Percentiles rank a stretch among this genome's conserved stretches.
These are phyloP conservation scores for Thielaviopsis cerberus DNA, from an alignment of 2,329 filamentous ascomycete species.

Conservation along the genomic window DNA sequence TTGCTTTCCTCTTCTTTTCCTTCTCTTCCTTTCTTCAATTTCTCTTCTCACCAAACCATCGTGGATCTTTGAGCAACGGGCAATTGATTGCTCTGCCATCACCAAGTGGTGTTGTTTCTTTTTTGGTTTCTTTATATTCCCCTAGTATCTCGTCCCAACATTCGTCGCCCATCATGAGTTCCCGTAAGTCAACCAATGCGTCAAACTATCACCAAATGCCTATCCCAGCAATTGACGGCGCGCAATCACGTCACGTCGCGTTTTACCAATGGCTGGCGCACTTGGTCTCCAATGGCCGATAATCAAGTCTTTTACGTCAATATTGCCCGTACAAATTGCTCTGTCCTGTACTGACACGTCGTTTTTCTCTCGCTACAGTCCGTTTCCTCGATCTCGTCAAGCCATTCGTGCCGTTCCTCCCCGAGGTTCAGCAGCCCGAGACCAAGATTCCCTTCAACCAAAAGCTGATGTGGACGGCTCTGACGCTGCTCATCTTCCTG, in stretches of 20 bases:
- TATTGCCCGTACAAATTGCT: neutral
- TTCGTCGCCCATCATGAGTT: conserved; percentile 31
- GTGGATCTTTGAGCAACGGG: conserved; percentile 10
- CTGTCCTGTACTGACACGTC: neutral
- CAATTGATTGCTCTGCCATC: conserved; percentile 11
- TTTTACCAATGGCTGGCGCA: neutral
- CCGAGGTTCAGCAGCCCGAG: conserved; percentile 95
- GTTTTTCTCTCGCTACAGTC: conserved; percentile 36
- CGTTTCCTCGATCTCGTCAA: conserved; percentile 99
- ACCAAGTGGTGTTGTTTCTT: conserved; percentile 15
- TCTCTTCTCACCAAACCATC: conserved; percentile 6
- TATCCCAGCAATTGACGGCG: neutral
- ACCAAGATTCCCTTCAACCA: conserved; percentile 99
- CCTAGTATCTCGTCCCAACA: conserved; percentile 2
- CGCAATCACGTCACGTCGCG: neutral
- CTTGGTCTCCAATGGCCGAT: neutral
- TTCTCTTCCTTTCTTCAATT: conserved; percentile 1
- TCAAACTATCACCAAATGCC: neutral
- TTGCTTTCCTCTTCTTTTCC: conserved; percentile 1
- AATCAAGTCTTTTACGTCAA: neutral
- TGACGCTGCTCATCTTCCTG: conserved; percentile 94
- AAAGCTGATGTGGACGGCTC: conserved; percentile 86
- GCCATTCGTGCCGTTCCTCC: conserved; percentile 97
- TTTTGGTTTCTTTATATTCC: conserved; percentile 17
- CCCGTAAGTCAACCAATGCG: conserved; percentile 26